Percentiles rank a stretch among this genome's conserved stretches.
These are phyloP conservation scores for Aspergillus pseudoglaucus DNA, from an alignment of 2,329 filamentous ascomycete species.

Conservation along the genomic window DNA sequence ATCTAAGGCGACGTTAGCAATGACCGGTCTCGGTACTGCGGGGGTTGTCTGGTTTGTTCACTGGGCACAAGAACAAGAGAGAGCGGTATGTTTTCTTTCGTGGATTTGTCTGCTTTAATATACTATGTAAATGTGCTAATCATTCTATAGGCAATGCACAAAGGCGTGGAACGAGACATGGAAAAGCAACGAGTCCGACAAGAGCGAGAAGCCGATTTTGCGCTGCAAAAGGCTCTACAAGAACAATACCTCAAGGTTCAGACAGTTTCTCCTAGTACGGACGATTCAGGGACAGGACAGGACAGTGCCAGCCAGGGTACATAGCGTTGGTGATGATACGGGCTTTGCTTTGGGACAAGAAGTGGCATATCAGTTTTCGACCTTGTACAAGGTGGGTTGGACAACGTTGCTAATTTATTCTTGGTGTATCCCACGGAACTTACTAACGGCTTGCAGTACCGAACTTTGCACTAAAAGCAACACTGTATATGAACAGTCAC, in stretches of 20 bases:
- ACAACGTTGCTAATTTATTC: background rate
- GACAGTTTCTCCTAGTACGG: constrained; percentile 56
- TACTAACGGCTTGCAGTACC: background rate
- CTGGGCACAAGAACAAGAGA: constrained; percentile 77
- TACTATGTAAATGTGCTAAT: constrained; percentile 5
- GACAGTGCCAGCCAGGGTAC: constrained; percentile 15
- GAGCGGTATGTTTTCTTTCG: constrained; percentile 55
- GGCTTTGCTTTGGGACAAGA: background rate
- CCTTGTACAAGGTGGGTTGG: background rate
- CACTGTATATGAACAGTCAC: constrained; percentile 1
- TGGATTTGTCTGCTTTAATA: background rate
- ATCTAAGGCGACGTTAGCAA: constrained; percentile 76
- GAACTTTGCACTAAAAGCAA: background rate
- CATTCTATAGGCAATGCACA: constrained; percentile 70
- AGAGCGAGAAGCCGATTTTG: constrained; percentile 89
- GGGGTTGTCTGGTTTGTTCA: constrained; percentile 81
- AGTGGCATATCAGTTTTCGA: background rate
- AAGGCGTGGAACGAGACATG: constrained; percentile 87
- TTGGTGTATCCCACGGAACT: background rate
- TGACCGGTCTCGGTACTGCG: constrained; percentile 68
- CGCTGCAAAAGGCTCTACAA: constrained; percentile 79
- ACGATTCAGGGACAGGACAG: constrained; percentile 13
- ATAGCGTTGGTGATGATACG: constrained; percentile 10
- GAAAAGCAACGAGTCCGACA: constrained; percentile 86
- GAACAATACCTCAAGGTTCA: constrained; percentile 87